These are phyloP conservation scores for Penicillium sp. DNA, from an alignment of 2,329 filamentous ascomycete genomes.

Conservation along the genomic window DNA sequence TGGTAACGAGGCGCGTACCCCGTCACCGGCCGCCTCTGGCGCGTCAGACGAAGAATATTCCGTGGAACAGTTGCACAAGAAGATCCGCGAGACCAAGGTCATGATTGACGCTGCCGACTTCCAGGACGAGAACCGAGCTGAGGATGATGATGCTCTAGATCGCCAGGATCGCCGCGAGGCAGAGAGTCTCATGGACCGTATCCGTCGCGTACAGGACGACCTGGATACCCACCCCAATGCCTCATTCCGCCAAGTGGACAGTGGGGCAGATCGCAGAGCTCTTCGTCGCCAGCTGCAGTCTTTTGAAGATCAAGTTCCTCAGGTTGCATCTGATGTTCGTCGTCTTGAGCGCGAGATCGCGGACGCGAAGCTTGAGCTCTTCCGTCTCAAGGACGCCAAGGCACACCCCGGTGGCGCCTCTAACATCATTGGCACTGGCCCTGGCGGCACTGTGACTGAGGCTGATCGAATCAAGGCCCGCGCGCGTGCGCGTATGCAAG, in stretches of 20 bases:
- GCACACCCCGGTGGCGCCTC: constrained; percentile 78
- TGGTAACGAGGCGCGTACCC: constrained; percentile 66
- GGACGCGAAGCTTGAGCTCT: constrained; percentile 86
- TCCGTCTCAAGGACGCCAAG: constrained; percentile 90
- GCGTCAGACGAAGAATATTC: constrained; percentile 73
- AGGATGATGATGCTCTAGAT: constrained; percentile 90
- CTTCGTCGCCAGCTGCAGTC: constrained; percentile 87
- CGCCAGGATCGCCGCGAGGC: constrained; percentile 86
- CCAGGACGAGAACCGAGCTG: constrained; percentile 81
- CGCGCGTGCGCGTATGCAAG: constrained; percentile 98
- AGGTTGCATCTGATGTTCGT: constrained; percentile 87
- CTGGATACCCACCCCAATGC: constrained; percentile 89
- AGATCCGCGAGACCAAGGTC: constrained; percentile 90
- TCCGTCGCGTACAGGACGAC: constrained; percentile 87
- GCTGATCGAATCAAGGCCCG: constrained; percentile 91
- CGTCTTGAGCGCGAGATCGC: constrained; percentile 89
- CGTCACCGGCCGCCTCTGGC: constrained; percentile 73
- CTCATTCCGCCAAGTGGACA: constrained; percentile 67
- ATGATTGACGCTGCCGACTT: constrained; percentile 95
- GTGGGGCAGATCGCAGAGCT: constrained; percentile 80
- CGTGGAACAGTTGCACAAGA: constrained; percentile 85
- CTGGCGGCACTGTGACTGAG: constrained; percentile 85
- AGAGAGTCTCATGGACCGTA: constrained; percentile 89
- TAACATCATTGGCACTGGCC: constrained; percentile 85
- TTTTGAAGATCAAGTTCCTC: constrained; percentile 83